phyloP scores from a whole-genome alignment of 1,139 yeast genomes.

The Debaryomycetaceae sp. region DNA sequence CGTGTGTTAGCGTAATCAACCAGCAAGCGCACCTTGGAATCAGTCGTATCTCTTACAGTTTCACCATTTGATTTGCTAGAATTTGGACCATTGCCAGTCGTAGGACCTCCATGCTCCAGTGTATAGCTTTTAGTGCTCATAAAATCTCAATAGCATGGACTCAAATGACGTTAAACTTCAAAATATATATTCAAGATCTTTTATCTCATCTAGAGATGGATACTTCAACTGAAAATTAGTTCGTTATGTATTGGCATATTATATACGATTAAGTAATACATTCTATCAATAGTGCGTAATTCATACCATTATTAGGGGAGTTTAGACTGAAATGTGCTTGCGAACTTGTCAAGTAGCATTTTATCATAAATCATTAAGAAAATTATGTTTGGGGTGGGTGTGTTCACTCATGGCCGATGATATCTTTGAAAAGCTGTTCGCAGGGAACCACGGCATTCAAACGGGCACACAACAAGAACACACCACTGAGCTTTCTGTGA shows the following conservation, averaged over 20 bases:
- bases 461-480: conserved; percentile 84
- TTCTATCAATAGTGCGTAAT: conserved; percentile 7
- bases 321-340: neutral
- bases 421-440: conserved; percentile 69
- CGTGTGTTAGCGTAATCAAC: neutral
- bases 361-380: neutral
- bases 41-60: neutral
- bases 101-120: neutral
- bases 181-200: no score
- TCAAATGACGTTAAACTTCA: neutral
- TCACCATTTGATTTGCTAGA: neutral
- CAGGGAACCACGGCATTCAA: conserved; percentile 83
- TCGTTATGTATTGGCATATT: neutral
- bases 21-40: neutral
- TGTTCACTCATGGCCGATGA: conserved; percentile 48
- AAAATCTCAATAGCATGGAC: neutral
- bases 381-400: neutral
- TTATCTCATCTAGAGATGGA: no score
- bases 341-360: neutral
- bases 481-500: conserved; percentile 94
- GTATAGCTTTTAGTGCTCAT: neutral
- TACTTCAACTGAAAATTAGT: no score
- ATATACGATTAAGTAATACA: conserved; percentile 1
- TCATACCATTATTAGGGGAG: neutral
- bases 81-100: neutral